phyloP scores from a whole-genome alignment of 495 filamentous ascomycete genomes.

The Neurospora sp. region DNA sequence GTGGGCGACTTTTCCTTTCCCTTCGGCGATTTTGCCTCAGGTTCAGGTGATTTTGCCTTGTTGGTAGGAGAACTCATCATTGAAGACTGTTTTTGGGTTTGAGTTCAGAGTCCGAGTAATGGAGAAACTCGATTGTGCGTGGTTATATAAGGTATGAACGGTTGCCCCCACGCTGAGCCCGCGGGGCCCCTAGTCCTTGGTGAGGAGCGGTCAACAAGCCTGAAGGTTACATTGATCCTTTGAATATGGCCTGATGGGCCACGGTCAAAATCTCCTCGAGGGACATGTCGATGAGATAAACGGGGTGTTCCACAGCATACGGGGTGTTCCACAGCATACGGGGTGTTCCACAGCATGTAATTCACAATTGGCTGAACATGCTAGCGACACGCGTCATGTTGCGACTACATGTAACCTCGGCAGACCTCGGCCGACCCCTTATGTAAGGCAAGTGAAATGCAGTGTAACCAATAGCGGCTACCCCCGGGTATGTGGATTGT shows the following conservation, averaged over 20 bases:
- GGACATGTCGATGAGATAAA: neutral
- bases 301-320: neutral
- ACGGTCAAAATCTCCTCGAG: neutral
- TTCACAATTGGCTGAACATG: neutral
- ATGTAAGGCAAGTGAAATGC: neutral
- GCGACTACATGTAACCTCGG: neutral
- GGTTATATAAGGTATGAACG: neutral
- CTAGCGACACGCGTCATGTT: neutral
- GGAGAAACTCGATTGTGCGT: neutral
- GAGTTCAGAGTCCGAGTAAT: neutral
- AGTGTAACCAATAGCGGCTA: neutral
- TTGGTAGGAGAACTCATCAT: neutral
- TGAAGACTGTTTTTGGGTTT: neutral
- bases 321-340: neutral
- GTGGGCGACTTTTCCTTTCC: neutral
- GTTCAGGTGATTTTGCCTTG: neutral
- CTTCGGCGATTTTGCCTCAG: neutral
- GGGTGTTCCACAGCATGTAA: neutral
- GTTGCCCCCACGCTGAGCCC: neutral
- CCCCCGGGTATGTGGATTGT: neutral
- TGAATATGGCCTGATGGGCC: neutral
- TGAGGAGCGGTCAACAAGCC: neutral
- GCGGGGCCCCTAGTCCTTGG: neutral
- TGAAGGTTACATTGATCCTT: neutral
- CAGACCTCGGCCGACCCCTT: neutral